These are phyloP conservation scores for Alternaria alternata DNA, from an alignment of 2,329 filamentous ascomycete genomes.

Conservation along the genomic window DNA sequence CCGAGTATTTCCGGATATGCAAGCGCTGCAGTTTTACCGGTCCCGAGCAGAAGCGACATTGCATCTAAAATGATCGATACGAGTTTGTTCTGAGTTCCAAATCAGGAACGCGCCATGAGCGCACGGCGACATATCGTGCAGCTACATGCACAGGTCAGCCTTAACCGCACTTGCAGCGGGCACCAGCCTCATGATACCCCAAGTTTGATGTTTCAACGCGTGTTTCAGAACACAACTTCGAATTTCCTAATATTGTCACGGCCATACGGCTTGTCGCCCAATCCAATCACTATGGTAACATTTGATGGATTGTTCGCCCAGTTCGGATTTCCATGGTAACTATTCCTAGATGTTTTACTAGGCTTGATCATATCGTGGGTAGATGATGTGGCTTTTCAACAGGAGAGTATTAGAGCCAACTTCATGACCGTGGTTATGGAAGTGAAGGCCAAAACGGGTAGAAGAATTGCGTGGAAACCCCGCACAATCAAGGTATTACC, in stretches of 20 bases:
- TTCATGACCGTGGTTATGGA: background rate
- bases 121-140: slow-evolving; percentile 9
- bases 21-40: background rate
- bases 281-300: slow-evolving; percentile 11
- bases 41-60: background rate
- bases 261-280: slow-evolving; percentile 4
- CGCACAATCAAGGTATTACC: background rate
- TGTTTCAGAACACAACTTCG: background rate
- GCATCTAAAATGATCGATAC: background rate
- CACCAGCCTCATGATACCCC: slow-evolving; percentile 11
- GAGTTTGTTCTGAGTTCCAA: background rate
- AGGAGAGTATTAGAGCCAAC: background rate
- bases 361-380: background rate
- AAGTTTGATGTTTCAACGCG: slow-evolving; percentile 8
- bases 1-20: background rate
- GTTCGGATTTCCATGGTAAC: slow-evolving; percentile 6
- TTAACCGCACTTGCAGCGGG: slow-evolving; percentile 16
- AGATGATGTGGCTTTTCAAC: slow-evolving; percentile 5
- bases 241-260: background rate
- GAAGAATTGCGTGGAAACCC: background rate
- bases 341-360: slow-evolving; percentile 2
- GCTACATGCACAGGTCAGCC: slow-evolving; percentile 8
- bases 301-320: slow-evolving; percentile 1
- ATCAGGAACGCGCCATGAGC: slow-evolving; percentile 3
- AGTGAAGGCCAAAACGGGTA: background rate